Evolutionary conservation across 441 rosid genomes (phyloP), one percentile per base, ranked within the genome.

Genomic region (Euphorbia corollata): DNA sequence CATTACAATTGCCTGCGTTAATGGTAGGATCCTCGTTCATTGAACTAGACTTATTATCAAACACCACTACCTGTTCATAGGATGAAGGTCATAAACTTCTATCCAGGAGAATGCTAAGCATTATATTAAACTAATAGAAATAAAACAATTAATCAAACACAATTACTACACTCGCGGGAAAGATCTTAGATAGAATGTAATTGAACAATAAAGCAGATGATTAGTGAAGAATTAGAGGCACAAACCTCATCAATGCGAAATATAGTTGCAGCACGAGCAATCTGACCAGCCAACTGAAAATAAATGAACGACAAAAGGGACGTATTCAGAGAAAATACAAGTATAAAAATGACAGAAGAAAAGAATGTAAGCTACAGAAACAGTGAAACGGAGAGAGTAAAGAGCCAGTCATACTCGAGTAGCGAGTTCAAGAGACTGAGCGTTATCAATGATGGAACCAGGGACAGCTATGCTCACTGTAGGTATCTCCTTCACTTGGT

Each of bases 391-490:
- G 30, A 36, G 30, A 36, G 75, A 47, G 32, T 47, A 66, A 64
- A 23, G 73, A 55, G 72, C 1, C 1, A 55, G 73, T 4, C 2
- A 16, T 90, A 93, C 97, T 36, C 98, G 90, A 60, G 99, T 89
- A 45, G 99, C 97, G 59, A 91, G 96, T 70, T 89, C 99, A 57
- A 88, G 87, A 47, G 99, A 94, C 61, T 94, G 98, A 72, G 99
- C 75, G 80, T 94, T 94, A 77, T 86, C 80, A 73, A 94, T 86
- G 84, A 94, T 91, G 76, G 99, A 94, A 61, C 94, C 99, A 41
- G 99, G 83, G 20, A 94, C 73, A 24, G 97, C 98, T 64, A 94
- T 78, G 75, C 87, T 91, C 36, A 94, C 84, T 3, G 94, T 94
- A 5, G 94, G 83, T 59, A 68, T 30, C 59, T 71, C 80, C 38